These are phyloP conservation scores for Cicer judaicum DNA, from an alignment of 306 rosid genomes.

Conservation along the genomic window DNA sequence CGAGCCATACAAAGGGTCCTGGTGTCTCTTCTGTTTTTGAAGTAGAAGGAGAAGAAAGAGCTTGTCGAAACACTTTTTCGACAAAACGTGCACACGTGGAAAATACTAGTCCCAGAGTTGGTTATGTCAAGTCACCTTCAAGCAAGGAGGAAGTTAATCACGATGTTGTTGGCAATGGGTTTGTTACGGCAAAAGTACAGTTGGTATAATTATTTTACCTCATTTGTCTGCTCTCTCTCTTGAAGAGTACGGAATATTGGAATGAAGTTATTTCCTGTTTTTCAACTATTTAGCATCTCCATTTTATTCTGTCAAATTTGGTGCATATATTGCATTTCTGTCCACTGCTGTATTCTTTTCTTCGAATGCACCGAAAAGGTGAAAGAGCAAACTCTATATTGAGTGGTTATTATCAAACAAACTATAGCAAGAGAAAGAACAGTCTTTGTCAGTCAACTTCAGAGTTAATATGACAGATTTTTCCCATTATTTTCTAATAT, in stretches of 20 bases:
- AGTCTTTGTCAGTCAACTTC: conserved; percentile 10
- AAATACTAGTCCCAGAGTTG: conserved; percentile 57
- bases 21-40: conserved; percentile 50
- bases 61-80: conserved; percentile 51
- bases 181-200: conserved; percentile 59
- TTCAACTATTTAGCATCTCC: conserved; percentile 3
- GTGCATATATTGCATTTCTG: conserved; percentile 1
- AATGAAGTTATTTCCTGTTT: conserved; percentile 2
- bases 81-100: conserved; percentile 71
- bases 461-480: conserved; percentile 2
- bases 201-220: conserved; percentile 39
- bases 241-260: not conserved
- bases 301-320: conserved; percentile 22
- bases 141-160: conserved; percentile 61
- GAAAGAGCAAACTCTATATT: conserved; percentile 20
- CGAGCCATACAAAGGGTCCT: conserved; percentile 52
- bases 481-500: conserved; percentile 5
- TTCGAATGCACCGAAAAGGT: conserved; percentile 4
- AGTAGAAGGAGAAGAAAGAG: conserved; percentile 66
- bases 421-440: conserved; percentile 35
- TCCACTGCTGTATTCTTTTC: not conserved
- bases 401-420: conserved; percentile 9
- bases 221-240: not conserved
- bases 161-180: conserved; percentile 60
- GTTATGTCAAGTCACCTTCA: conserved; percentile 61